Evolutionary conservation across 371 early-diverging fungal species (phyloP).

Genomic region (Encephalitozoon hellem): DNA sequence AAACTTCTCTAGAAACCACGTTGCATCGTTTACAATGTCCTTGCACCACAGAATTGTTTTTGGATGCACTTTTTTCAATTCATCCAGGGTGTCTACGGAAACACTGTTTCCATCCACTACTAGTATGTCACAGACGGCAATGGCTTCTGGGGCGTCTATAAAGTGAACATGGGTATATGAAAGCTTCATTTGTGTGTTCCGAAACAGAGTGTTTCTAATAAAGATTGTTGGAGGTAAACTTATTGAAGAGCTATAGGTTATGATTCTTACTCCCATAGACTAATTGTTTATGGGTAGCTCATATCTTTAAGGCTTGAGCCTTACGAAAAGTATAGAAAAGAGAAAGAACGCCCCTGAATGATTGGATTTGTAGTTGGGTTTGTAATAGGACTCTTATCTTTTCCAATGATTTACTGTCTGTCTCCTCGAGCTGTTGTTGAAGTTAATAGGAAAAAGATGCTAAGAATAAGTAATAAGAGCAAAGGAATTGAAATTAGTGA

Average conservation of each 20-base stretch:
- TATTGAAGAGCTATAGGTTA: neutral
- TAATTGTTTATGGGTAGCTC: neutral
- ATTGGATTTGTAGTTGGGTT: neutral
- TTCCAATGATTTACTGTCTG: slow-evolving; percentile 3
- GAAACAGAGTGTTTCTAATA: neutral
- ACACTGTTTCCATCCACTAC: neutral
- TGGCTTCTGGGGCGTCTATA: neutral
- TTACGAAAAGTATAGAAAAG: neutral
- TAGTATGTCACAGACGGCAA: neutral
- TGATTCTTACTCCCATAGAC: neutral
- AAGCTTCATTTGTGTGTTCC: neutral
- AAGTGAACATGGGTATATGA: neutral
- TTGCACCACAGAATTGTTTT: neutral
- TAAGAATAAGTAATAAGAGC: neutral
- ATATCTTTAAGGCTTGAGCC: neutral
- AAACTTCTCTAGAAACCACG: neutral
- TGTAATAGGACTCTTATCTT: slow-evolving; percentile 11
- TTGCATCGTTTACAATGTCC: neutral
- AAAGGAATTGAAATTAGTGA: neutral
- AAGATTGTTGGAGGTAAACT: neutral
- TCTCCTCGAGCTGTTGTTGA: neutral
- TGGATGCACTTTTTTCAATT: neutral
- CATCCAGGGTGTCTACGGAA: neutral
- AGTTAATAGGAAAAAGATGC: neutral
- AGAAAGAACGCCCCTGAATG: neutral